Evolutionary conservation across 75 land plant genomes (phyloP).

Genomic region (Adiantum capillusveneris): DNA sequence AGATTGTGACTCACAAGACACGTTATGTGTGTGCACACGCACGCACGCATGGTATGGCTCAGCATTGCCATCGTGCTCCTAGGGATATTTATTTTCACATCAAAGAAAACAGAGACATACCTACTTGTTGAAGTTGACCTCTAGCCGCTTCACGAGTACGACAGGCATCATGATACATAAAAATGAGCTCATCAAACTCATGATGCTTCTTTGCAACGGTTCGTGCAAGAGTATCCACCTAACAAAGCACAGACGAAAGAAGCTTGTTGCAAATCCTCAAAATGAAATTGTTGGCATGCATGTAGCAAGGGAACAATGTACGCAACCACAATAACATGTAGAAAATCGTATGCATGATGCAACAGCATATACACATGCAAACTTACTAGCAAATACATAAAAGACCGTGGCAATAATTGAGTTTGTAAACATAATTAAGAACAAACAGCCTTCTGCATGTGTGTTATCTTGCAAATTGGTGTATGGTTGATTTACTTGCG

Average conservation of each 20-base stretch:
- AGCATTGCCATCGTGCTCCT: neutral
- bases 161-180: slow-evolving; percentile 9
- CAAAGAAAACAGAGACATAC: neutral
- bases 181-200: slow-evolving; percentile 3
- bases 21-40: neutral
- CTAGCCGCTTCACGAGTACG: slow-evolving; percentile 4
- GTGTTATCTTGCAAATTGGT: too few relatives aligned
- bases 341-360: too few relatives aligned
- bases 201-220: neutral
- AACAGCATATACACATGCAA: too few relatives aligned
- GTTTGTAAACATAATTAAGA: too few relatives aligned
- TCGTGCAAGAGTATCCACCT: slow-evolving; percentile 6
- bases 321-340: too few relatives aligned
- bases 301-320: too few relatives aligned
- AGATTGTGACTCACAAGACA: neutral
- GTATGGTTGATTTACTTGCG: neutral
- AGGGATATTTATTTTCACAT: neutral
- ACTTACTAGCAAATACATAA: too few relatives aligned
- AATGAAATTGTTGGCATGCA: too few relatives aligned
- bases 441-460: too few relatives aligned
- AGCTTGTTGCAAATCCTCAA: too few relatives aligned
- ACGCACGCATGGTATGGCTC: neutral
- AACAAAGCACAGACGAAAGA: too few relatives aligned
- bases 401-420: too few relatives aligned
- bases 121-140: slow-evolving; percentile 8